Evolutionary conservation across 306 rosid species (phyloP).

Genomic region (Cyamopsis tetragonoloba): DNA sequence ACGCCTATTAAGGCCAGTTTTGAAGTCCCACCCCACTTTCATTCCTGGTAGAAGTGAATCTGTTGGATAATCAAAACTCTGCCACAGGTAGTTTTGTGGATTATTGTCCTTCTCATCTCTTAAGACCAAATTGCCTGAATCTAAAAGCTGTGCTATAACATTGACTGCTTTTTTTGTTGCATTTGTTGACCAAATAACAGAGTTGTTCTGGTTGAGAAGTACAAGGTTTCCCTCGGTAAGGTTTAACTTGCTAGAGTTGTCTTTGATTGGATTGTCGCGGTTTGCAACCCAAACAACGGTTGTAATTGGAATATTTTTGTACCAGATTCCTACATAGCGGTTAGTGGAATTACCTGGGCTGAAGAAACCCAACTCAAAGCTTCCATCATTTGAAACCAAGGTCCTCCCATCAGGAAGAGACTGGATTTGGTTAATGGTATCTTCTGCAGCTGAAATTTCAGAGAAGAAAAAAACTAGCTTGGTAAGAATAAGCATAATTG

Average conservation of each 20-base stretch:
- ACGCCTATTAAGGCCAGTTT: constrained; percentile 22
- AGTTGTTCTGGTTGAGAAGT: not conserved
- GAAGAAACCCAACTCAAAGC: constrained; percentile 25
- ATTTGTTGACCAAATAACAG: constrained; percentile 4
- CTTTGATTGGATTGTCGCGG: not conserved
- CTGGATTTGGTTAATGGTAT: not conserved
- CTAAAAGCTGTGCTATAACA: not conserved
- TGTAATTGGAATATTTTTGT: not conserved
- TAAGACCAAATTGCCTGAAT: not conserved
- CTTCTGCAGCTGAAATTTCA: not conserved
- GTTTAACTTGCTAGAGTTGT: not conserved
- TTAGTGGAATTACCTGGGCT: not conserved
- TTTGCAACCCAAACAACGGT: constrained; percentile 16
- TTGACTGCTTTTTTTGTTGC: not conserved
- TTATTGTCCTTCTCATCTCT: not conserved
- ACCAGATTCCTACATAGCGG: constrained; percentile 24
- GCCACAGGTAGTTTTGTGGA: not conserved
- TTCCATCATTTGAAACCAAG: constrained; percentile 14
- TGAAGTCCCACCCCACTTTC: constrained; percentile 47
- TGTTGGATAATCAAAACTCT: not conserved
- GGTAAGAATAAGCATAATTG: not conserved
- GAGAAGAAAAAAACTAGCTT: not conserved
- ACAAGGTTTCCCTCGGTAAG: not conserved
- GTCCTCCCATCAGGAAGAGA: not conserved
- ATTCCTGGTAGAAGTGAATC: constrained; percentile 36